Evolutionary conservation across 2,329 filamentous ascomycete genomes (phyloP), one percentile per base, ranked within the genome.

Genomic region (Clonostachys sp.): DNA sequence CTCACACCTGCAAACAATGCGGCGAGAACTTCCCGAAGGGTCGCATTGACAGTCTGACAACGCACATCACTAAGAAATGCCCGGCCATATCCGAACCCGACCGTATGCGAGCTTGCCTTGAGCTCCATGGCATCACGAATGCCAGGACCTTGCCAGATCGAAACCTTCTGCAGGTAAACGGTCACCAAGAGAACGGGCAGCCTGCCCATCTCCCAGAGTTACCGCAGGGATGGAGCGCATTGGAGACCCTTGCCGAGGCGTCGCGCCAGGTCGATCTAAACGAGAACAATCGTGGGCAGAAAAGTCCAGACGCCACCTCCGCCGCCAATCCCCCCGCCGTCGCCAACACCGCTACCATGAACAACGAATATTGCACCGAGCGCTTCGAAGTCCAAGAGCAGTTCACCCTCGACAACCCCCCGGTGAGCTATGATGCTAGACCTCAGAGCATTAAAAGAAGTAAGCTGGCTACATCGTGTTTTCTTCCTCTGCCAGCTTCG

Each of bases 11-110:
- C 80, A 92, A 88, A 66, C 78, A 84, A 55, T 95, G 90, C 64
- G 89, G 89, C 55, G 87, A 94, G 67, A 86, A 87, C 65, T 96
- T 96, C 53, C 87, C 89, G 53, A 95, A 95, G 63, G 91, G 91
- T 51, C 83, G 91, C 52, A 86, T 89, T 59, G 91, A 96, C 61
- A 89, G 83, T 57, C 70, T 96, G 51, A 87, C 83, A 41, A 84
- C 78, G 52, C 91, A 96, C 61, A 77, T 96, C 48, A 85, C 89
- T 46, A 94, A 91, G 65, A 90, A 87, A 73, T 96, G 91, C 63
- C 87, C 88, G 39, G 87, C 86, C 46, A 84, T 95, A 45, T 81
- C 84, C 52, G 74, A 87, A 52, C 77, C 80, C 49, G 89, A 94
- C 61, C 83, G 88, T 46, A 83, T 89, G 69, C 84, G 86, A 58